Evolutionary conservation across 805 yeast genomes (phyloP).

Genomic region (Cyberlindnera veronae): DNA sequence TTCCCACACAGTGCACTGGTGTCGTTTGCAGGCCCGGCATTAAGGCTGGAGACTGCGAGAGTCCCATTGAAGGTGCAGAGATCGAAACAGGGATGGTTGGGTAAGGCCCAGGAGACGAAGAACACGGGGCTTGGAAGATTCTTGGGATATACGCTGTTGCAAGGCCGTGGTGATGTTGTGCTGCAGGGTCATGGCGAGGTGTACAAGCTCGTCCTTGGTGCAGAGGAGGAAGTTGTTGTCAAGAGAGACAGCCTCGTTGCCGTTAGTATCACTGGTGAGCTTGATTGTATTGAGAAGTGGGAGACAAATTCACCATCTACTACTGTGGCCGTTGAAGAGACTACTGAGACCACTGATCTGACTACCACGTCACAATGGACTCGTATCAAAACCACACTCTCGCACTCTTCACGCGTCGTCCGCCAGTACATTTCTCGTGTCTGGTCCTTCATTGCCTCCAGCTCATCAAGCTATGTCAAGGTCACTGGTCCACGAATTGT

Average conservation of each 20-base stretch:
- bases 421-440: not conserved
- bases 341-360: slow-evolving; percentile 1
- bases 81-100: slow-evolving; percentile 28
- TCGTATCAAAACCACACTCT: not conserved
- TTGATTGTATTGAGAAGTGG: slow-evolving; percentile 12
- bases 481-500: slow-evolving; percentile 47
- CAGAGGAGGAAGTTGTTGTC: slow-evolving; percentile 46
- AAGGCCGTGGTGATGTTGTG: slow-evolving; percentile 58
- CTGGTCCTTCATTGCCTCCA: not conserved
- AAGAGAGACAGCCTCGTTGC: slow-evolving; percentile 46
- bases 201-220: slow-evolving; percentile 42
- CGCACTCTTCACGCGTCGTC: not conserved
- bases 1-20: slow-evolving; percentile 46
- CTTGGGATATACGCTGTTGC: slow-evolving; percentile 43
- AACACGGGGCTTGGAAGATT: slow-evolving; percentile 14
- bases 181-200: slow-evolving; percentile 53
- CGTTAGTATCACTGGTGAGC: slow-evolving; percentile 43
- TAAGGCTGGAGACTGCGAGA: slow-evolving; percentile 36
- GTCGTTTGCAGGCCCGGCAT: slow-evolving; percentile 50
- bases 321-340: not conserved
- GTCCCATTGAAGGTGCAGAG: slow-evolving; percentile 38
- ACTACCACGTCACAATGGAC: slow-evolving; percentile 1
- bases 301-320: not conserved
- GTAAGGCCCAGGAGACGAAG: slow-evolving; percentile 13
- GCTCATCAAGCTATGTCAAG: slow-evolving; percentile 35